A percentile compares a stretch with the other conserved stretches of the same genome.
phyloP scores from a whole-genome alignment of 345 rosid species.

The Eucalyptus sp. region DNA sequence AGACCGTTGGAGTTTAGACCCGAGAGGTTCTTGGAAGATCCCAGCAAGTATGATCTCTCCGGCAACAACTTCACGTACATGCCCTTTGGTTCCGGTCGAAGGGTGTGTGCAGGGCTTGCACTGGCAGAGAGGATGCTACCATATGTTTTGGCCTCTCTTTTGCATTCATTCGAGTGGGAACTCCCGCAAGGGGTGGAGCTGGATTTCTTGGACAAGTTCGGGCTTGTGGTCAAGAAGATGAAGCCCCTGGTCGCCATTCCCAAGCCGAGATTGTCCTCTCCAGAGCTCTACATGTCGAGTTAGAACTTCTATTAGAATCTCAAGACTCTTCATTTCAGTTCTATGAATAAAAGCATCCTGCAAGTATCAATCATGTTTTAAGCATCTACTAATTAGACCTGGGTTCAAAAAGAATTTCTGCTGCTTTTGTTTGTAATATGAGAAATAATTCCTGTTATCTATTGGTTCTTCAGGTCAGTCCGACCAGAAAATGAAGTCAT shows the following conservation, averaged over 20 bases:
- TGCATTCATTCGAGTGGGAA: neutral
- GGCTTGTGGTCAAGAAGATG: neutral
- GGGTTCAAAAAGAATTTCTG: neutral
- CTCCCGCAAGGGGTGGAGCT: neutral
- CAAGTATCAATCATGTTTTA: neutral
- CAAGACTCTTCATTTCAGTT: neutral
- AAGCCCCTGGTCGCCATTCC: neutral
- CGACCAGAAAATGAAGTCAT: too few species aligned
- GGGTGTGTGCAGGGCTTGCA: neutral
- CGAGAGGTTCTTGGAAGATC: neutral
- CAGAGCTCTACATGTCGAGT: neutral
- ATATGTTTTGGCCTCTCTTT: neutral
- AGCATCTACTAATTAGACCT: neutral
- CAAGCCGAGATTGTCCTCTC: neutral
- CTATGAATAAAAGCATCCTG: neutral
- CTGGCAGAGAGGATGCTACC: neutral
- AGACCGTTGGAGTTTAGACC: neutral
- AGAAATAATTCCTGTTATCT: neutral
- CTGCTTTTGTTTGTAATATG: neutral
- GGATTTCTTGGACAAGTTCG: neutral
- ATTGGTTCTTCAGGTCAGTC: neutral
- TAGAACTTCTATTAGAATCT: neutral
- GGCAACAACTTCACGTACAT: neutral
- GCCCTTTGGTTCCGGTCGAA: neutral
- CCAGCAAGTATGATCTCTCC: neutral